Percentiles rank a stretch among this genome's conserved stretches.
Evolutionary conservation across 2,329 filamentous ascomycete genomes (phyloP).

Genomic region (Lachnellula arida): DNA sequence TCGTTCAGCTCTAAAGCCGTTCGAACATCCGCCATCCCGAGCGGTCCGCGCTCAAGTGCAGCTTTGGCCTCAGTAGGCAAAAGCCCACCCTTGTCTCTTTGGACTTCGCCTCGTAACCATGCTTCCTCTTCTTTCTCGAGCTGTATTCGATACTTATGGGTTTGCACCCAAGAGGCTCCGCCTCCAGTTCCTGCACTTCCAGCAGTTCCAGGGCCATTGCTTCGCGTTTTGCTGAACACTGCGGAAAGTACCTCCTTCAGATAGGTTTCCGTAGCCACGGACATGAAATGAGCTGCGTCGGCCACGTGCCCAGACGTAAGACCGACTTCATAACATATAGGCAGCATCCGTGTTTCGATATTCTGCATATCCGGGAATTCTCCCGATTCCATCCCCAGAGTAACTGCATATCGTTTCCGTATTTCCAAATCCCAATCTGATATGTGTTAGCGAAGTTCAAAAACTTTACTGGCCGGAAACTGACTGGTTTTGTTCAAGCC

Average conservation of each 20-base stretch:
- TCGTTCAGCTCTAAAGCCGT: constrained; percentile 73
- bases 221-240: constrained; percentile 59
- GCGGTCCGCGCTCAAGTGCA: constrained; percentile 62
- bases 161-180: constrained; percentile 70
- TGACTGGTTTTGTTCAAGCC: constrained; percentile 70
- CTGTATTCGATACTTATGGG: constrained; percentile 70
- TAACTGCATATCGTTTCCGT: constrained; percentile 59
- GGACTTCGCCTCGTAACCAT: constrained; percentile 66
- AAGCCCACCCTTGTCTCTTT: constrained; percentile 69
- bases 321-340: constrained; percentile 63
- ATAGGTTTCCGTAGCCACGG: constrained; percentile 60
- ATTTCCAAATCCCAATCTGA: constrained; percentile 64
- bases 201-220: constrained; percentile 59
- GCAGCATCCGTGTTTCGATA: constrained; percentile 61
- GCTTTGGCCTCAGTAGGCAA: constrained; percentile 78
- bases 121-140: constrained; percentile 72
- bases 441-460: constrained; percentile 4
- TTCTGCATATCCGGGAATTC: constrained; percentile 63
- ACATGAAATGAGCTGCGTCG: constrained; percentile 60
- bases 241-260: constrained; percentile 62
- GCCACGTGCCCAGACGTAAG: constrained; percentile 53
- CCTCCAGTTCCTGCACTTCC: constrained; percentile 59
- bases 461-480: constrained; percentile 46
- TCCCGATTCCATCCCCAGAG: constrained; percentile 61
- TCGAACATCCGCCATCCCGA: constrained; percentile 74